Percentiles rank a stretch among this genome's conserved stretches.
Evolutionary conservation across 805 yeast genomes (phyloP).

Genomic region (Ogataea zsoltii): DNA sequence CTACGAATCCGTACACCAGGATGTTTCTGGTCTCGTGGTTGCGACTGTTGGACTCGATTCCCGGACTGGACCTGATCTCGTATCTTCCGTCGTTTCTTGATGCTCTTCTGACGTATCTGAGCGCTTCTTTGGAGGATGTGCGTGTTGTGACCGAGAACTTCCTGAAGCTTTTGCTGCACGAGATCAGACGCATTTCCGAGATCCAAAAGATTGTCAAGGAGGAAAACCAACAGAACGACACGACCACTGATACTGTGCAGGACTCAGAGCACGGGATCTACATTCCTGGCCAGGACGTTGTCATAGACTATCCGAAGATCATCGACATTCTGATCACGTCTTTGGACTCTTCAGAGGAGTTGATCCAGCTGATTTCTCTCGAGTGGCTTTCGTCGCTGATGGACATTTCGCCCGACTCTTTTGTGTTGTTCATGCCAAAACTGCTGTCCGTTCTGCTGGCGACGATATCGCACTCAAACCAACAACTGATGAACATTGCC

Average conservation of each 20-base stretch:
- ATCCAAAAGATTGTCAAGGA: slow-evolving; percentile 54
- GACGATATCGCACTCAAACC: slow-evolving; percentile 55
- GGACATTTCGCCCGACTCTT: slow-evolving; percentile 71
- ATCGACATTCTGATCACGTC: slow-evolving; percentile 81
- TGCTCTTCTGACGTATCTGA: slow-evolving; percentile 75
- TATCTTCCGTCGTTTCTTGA: slow-evolving; percentile 88
- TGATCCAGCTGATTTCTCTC: slow-evolving; percentile 76
- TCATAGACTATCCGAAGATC: slow-evolving; percentile 75
- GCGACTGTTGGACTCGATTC: slow-evolving; percentile 86
- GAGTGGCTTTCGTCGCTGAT: slow-evolving; percentile 80
- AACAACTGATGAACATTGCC: slow-evolving; percentile 54
- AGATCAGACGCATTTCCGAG: slow-evolving; percentile 73
- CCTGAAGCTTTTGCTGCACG: slow-evolving; percentile 72
- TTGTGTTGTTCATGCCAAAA: slow-evolving; percentile 72
- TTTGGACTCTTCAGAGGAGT: slow-evolving; percentile 69
- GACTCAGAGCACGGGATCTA: slow-evolving; percentile 55
- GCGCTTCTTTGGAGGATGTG: slow-evolving; percentile 84
- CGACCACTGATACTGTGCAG: slow-evolving; percentile 15
- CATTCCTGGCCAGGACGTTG: slow-evolving; percentile 78
- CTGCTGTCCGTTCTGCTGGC: slow-evolving; percentile 68
- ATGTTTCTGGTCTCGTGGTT: slow-evolving; percentile 94
- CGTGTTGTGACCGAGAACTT: slow-evolving; percentile 81
- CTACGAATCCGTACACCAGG: slow-evolving; percentile 89
- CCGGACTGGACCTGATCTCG: slow-evolving; percentile 83
- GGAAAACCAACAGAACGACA: slow-evolving; percentile 19